Evolutionary conservation across 2,329 filamentous ascomycete species (phyloP), one percentile per base, ranked within the genome.

Genomic region (Ilyonectria destructans): DNA sequence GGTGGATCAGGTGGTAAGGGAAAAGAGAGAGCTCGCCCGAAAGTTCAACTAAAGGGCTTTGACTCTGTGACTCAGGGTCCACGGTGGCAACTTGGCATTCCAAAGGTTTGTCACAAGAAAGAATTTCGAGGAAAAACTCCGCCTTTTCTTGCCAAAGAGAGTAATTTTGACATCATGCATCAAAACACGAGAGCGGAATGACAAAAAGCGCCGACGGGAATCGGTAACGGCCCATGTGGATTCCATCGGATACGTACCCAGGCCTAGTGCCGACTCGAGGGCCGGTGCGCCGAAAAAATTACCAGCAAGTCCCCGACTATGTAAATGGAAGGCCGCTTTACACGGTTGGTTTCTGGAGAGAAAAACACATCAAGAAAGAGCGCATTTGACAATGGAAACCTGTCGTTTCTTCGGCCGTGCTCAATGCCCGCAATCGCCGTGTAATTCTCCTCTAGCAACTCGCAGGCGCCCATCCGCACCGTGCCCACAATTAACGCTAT

Each of bases 401-500:
- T 13, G 9, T 51, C 48, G 29, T 35, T 33, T 35, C 51, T 35
- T 35, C 51, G 31, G 15, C 51, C 12, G 33, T 33, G 29, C 19
- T 37, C 17, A 54, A 54, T 21, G 19, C 51, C n/a, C 51, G 12
- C 19, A 21, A 54, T 35, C n/a, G 31, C 31, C 17, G 55, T 23
- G 17, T 19, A 9, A 9, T 21, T 40, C 45, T 51, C 29, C 45
- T 10, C n/a, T 15, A 21, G 7, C 2, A 23, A 23, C 21, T 43
- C 21, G 9, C 23, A 4, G 33, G 23, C 13, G 12, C 57, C 35
- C 19, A 33, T 21, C 48, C 40, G 63, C 62, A 37, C 59, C 10
- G 35, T 63, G 56, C 58, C 68, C 64, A 62, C 61, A 70, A 62
- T 55, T 59, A 65, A 10, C 43, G 65, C 52, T 37, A 64, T 71